phyloP scores from a whole-genome alignment of 176 grass and related monocot species.

The Avena sativa region DNA sequence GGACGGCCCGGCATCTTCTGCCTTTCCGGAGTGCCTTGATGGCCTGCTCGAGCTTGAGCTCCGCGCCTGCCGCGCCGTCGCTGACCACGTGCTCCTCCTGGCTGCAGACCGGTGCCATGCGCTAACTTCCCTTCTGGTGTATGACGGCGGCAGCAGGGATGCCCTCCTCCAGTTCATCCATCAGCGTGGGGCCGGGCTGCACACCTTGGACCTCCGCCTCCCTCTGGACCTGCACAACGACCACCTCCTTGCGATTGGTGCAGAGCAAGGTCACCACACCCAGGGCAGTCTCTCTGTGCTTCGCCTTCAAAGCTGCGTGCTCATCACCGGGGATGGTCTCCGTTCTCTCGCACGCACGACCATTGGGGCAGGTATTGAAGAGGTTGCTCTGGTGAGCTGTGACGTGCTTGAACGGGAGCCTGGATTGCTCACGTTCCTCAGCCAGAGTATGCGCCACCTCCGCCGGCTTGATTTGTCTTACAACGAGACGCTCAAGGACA shows the following conservation, averaged over 20 bases:
- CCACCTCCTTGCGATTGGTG: constrained; percentile 76
- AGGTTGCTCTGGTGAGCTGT: constrained; percentile 85
- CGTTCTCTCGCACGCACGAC: constrained; percentile 74
- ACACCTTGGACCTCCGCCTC: constrained; percentile 85
- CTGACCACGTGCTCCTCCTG: constrained; percentile 75
- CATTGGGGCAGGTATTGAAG: constrained; percentile 67
- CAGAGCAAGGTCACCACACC: neutral
- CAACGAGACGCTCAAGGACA: constrained; percentile 81
- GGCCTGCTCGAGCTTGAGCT: constrained; percentile 76
- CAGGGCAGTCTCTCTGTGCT: constrained; percentile 48
- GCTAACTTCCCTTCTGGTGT: constrained; percentile 77
- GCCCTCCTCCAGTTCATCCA: constrained; percentile 86
- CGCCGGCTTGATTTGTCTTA: constrained; percentile 75
- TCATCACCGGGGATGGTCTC: constrained; percentile 85
- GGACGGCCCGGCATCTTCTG: constrained; percentile 50
- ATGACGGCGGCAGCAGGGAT: constrained; percentile 78
- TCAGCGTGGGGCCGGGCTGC: constrained; percentile 62
- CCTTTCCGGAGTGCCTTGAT: constrained; percentile 58
- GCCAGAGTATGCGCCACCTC: constrained; percentile 78
- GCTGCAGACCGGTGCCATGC: constrained; percentile 68
- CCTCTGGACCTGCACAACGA: constrained; percentile 92
- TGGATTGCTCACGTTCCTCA: constrained; percentile 77
- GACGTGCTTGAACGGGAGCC: constrained; percentile 84
- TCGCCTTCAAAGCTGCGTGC: constrained; percentile 89
- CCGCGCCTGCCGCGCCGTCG: constrained; percentile 79